Evolutionary conservation across 2,329 filamentous ascomycete genomes (phyloP), one percentile per base, ranked within the genome.

Genomic region (Zalaria sp.): DNA sequence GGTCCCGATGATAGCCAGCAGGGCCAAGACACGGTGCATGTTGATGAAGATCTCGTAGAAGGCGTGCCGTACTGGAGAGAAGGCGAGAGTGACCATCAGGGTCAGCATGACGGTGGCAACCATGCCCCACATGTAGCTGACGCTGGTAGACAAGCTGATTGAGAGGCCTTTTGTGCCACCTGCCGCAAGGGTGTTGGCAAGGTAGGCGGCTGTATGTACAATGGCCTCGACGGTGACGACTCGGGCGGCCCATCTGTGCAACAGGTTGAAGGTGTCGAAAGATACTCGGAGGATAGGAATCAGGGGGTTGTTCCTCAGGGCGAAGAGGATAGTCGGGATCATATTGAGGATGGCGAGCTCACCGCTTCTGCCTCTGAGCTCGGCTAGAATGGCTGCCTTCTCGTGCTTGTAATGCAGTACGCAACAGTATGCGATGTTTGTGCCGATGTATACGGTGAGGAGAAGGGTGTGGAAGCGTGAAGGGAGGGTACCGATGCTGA

Each of bases 31-130:
- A 51, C 93, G 87, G 64, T 96, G 91, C 27, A 81, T 63, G 57
- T 83, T 85, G 52, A 96, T 73, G 65, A 98, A 98, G 1, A 86
- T 93, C 65, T 98, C 91, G 66, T 98, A 98, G 59, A 94, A 95
- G 34, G 88, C 87, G 61, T 95, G 89, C 46, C 91, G 80, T 40
- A 98, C 57, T 0, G 87, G 81, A 2, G 86, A 89, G 41, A 83
- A 66, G 6, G 86, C 81, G 27, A 81, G 67, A 40, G 93, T 54
- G 41, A 83, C 55, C 37, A 96, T 68, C 36, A 83, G 57, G 34
- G 75, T 52, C 56, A 94, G 73, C 32, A 74, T 71, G 38, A 74
- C 58, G 10, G 62, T 63, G 37, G 72, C 79, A 26, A 79, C 64
- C 53, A 76, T 71, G 35, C 81, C 81, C 59, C 65, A 80, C 27